These are phyloP conservation scores for Chalciporus sp. DNA, from an alignment of 1,284 basidiomycete genomes.

Conservation along the genomic window DNA sequence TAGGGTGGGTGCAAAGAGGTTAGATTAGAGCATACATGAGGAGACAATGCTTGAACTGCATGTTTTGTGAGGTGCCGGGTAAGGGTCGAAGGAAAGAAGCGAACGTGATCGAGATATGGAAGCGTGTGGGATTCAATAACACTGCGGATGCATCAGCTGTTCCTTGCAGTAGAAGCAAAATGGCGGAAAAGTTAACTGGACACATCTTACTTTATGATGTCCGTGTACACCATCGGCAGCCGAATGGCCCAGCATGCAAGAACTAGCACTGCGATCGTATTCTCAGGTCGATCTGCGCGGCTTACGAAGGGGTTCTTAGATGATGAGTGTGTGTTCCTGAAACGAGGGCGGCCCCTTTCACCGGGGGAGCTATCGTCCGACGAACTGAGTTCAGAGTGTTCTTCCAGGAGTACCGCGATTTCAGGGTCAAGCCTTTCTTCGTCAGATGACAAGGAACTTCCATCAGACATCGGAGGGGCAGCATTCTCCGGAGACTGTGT, in stretches of 20 bases:
- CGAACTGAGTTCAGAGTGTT: slow-evolving; percentile 53
- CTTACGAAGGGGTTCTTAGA: slow-evolving; percentile 23
- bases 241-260: slow-evolving; percentile 79
- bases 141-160: slow-evolving; percentile 39
- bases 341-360: slow-evolving; percentile 16
- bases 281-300: slow-evolving; percentile 54
- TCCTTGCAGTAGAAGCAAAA: neutral
- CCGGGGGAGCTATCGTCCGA: slow-evolving; percentile 44
- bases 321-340: slow-evolving; percentile 10
- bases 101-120: slow-evolving; percentile 80
- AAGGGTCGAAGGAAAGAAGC: slow-evolving; percentile 67
- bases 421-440: slow-evolving; percentile 45
- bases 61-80: slow-evolving; percentile 71
- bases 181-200: neutral
- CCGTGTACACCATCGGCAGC: slow-evolving; percentile 72
- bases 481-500: slow-evolving; percentile 1
- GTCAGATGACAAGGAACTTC: slow-evolving; percentile 23
- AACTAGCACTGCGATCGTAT: slow-evolving; percentile 67
- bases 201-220: slow-evolving; percentile 65
- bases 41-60: slow-evolving; percentile 64
- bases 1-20: slow-evolving; percentile 16
- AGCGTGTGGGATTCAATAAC: slow-evolving; percentile 73
- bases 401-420: slow-evolving; percentile 53
- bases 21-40: slow-evolving; percentile 47
- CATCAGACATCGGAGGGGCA: slow-evolving; percentile 3